Evolutionary conservation across 331 rosid genomes (phyloP).

Genomic region (Arachis monticola): DNA sequence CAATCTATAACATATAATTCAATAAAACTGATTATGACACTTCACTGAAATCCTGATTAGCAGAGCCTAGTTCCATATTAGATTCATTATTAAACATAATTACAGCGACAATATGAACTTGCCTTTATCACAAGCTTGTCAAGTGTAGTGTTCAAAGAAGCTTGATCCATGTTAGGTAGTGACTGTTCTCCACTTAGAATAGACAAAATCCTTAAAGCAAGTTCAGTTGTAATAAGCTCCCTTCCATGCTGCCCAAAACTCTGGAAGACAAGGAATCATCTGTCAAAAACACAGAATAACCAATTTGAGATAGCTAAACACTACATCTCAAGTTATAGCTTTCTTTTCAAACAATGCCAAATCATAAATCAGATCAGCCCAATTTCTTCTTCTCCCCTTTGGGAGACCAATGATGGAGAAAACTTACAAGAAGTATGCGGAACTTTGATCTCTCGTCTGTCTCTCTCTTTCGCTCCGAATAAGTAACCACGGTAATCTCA

Average conservation of each 20-base stretch:
- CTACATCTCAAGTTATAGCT: conserved; percentile 49
- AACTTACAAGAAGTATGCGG: conserved; percentile 92
- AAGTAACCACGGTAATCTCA: conserved; percentile 77
- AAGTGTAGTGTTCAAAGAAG: conserved; percentile 67
- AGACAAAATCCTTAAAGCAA: conserved; percentile 78
- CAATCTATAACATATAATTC: conserved; percentile 17
- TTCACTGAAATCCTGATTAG: too few species aligned
- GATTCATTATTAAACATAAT: too few species aligned
- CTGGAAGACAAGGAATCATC: conserved; percentile 99
- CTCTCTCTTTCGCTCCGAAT: conserved; percentile 59
- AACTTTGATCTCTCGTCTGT: conserved; percentile 62
- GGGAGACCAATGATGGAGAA: conserved; percentile 13
- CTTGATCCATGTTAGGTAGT: conserved; percentile 67
- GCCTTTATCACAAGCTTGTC: conserved; percentile 87
- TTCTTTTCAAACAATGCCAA: conserved; percentile 18
- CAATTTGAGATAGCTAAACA: conserved; percentile 76
- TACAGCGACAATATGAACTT: too few species aligned
- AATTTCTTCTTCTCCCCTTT: background rate
- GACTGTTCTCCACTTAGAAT: conserved; percentile 75
- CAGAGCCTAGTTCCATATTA: too few species aligned
- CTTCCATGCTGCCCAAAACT: conserved; percentile 99
- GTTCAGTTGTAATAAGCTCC: conserved; percentile 94
- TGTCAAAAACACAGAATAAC: conserved; percentile 98
- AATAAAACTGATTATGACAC: conserved; percentile 20
- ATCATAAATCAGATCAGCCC: conserved; percentile 17